Percentiles rank a stretch among this genome's conserved stretches.
phyloP scores from a whole-genome alignment of 495 filamentous ascomycete species.

The Penicillium ucsense region DNA sequence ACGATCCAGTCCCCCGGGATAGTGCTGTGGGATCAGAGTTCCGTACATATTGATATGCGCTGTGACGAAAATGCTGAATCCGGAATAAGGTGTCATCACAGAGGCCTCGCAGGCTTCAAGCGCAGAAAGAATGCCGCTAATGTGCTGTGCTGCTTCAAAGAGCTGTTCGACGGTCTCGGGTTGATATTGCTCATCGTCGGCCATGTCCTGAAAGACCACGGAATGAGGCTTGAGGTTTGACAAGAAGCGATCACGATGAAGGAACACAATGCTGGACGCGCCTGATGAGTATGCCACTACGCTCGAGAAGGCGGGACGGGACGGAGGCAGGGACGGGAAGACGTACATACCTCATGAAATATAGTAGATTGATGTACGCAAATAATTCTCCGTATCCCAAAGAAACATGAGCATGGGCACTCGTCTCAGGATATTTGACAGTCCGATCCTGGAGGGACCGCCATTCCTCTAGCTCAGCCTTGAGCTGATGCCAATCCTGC shows the following conservation, averaged over 20 bases:
- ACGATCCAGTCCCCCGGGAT: conserved; percentile 28
- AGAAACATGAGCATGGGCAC: conserved; percentile 32
- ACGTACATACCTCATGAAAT: conserved; percentile 32
- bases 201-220: conserved; percentile 15
- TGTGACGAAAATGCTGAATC: conserved; percentile 37
- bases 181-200: conserved; percentile 10
- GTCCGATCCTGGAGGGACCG: conserved; percentile 31
- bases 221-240: conserved; percentile 23
- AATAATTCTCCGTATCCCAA: conserved; percentile 36
- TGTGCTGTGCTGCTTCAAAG: conserved; percentile 30
- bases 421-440: conserved; percentile 28
- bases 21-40: conserved; percentile 26
- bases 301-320: too few species aligned
- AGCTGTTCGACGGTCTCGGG: conserved; percentile 24
- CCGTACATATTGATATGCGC: conserved; percentile 41
- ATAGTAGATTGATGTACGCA: conserved; percentile 35
- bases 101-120: conserved; percentile 28
- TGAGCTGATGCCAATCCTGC: conserved; percentile 23
- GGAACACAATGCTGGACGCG: conserved; percentile 25
- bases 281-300: background rate
- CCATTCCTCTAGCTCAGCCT: conserved; percentile 35
- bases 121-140: conserved; percentile 25
- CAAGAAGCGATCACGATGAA: conserved; percentile 33
- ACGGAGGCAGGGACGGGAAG: too few species aligned
- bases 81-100: conserved; percentile 35